Evolutionary conservation across 352 stramenopile genomes (phyloP), one percentile per base, ranked within the genome.

Genomic region (Globisporangium lucens): DNA sequence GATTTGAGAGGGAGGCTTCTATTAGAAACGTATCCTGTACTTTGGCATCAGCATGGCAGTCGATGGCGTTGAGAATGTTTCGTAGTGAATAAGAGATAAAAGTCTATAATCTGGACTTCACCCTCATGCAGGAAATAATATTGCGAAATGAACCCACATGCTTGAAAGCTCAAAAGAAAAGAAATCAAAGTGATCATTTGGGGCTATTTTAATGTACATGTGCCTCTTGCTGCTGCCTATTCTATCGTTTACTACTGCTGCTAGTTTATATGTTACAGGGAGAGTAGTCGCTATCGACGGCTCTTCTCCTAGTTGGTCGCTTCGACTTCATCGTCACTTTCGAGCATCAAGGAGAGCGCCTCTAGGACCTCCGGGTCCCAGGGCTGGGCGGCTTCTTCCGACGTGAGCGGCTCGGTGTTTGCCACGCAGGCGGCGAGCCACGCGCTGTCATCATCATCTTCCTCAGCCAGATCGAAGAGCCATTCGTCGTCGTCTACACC

Each of bases 301-400:
- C 13, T 41, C 35, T 41, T 41, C 35, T 41, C 8, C 27, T 61
- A 35, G 4, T 53, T 24, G 27, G n/a, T 6, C 17, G 9, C 3
- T n/a, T 24, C 47, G 6, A 20, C 15, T 12, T 15, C 20, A n/a
- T 5, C 22, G 12, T 56, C 55, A n/a, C 12, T 20, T 24, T 68
- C 55, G 30, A 63, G 30, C 55, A 68, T 46, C 29, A 58, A 12
- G 2, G 55, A 46, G 41, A 68, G 63, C 41, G 29, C 41, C 0
- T 68, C 27, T 13, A 68, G 53, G 17, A 24, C 20, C 27, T 68
- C 55, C 9, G 41, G 13, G 0, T 62, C 56, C 63, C 63, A 68
- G 17, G 47, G 41, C 63, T 58, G 55, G 20, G 41, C 4, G 30
- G 63, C 41, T 56, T 67, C 53, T 13, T 67, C 52, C 4, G 51